Percentiles rank a stretch among this genome's conserved stretches.
Conservation (phyloP, 805 yeast species). For the Candida succiphila region DNA sequence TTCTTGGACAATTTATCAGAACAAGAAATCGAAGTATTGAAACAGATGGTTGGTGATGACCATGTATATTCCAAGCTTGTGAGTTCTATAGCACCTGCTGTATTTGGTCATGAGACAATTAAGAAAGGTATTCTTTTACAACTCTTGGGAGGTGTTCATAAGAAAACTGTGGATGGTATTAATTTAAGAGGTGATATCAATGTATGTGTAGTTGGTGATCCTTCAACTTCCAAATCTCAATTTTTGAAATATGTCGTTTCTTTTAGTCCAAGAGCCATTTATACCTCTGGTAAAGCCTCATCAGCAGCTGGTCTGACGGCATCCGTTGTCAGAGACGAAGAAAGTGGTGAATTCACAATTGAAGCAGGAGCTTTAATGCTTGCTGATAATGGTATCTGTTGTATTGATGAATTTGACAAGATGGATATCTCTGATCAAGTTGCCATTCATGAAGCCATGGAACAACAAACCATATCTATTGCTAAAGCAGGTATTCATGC, state of each 20-base stretch:
- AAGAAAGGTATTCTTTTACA: slow-evolving; percentile 88
- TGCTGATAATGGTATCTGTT: slow-evolving; percentile 97
- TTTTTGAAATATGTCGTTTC: slow-evolving; percentile 87
- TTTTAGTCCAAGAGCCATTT: slow-evolving; percentile 88
- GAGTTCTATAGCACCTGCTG: slow-evolving; percentile 88
- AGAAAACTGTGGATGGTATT: slow-evolving; percentile 87
- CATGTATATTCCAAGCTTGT: slow-evolving; percentile 79
- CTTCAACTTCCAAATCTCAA: slow-evolving; percentile 95
- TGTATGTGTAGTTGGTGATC: slow-evolving; percentile 89
- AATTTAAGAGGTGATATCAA: slow-evolving; percentile 81
- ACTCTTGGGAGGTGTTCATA: slow-evolving; percentile 93
- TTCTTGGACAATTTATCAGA: slow-evolving; percentile 71
- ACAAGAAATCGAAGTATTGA: slow-evolving; percentile 75
- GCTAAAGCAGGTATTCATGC: slow-evolving; percentile 99
- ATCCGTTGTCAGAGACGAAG: slow-evolving; percentile 41
- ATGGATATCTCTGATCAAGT: slow-evolving; percentile 96
- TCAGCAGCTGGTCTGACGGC: slow-evolving; percentile 93
- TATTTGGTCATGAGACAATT: slow-evolving; percentile 89
- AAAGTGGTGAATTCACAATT: slow-evolving; percentile 62
- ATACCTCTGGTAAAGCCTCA: slow-evolving; percentile 97
- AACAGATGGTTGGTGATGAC: slow-evolving; percentile 83
- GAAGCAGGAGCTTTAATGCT: slow-evolving; percentile 99
- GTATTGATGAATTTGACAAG: slow-evolving; percentile 97
- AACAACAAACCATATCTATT: slow-evolving; percentile 96
- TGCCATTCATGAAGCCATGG: slow-evolving; percentile 99